Evolutionary conservation across 2,329 filamentous ascomycete genomes (phyloP), one percentile per base, ranked within the genome.

Genomic region (Aspergillus fijiensis): DNA sequence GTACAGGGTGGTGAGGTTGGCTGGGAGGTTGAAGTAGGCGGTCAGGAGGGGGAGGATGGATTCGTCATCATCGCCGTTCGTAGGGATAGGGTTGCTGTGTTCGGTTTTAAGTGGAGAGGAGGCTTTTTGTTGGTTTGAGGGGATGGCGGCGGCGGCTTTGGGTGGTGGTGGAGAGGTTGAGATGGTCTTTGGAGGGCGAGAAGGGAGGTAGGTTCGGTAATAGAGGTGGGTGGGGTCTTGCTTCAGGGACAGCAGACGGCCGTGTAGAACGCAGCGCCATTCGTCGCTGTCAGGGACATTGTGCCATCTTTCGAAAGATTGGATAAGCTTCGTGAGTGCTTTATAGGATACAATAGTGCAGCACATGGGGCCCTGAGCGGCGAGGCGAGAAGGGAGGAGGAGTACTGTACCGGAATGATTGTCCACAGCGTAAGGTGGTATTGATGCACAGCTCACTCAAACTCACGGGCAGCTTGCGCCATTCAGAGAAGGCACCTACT

Each of bases 341-440:
- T 39, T 21, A 27, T 27, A 51, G n/a, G 6, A 47, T 27, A 16
- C 33, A 11, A 35, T 21, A 12, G 16, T 19, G 42, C 27, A 27
- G 27, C 35, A 49, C 21, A 51, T 52, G 56, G 14, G 12, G 42
- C 33, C 11, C 23, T n/a, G 51, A 27, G 33, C 12, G 35, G 29
- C 6, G 10, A 25, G 35, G 25, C 12, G 25, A 23, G 52, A 35
- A 45, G 27, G 16, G 56, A 23, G 21, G 64, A 48, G 25, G 50
- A 64, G 65, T 19, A 19, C 60, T 5, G 23, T 75, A 86, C 85
- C 86, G 80, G 67, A 99, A 99, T 0, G 94, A 96, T 75, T 99
- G 95, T 3, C 95, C 95, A 74, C 95, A 99, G 63, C 94, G 88
- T 35, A 99, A 81, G 0, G 92, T 96, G 0, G 94, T 99, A 69